Evolutionary conservation across 2,329 filamentous ascomycete species (phyloP).

Genomic region (Diaporthe batatas): DNA sequence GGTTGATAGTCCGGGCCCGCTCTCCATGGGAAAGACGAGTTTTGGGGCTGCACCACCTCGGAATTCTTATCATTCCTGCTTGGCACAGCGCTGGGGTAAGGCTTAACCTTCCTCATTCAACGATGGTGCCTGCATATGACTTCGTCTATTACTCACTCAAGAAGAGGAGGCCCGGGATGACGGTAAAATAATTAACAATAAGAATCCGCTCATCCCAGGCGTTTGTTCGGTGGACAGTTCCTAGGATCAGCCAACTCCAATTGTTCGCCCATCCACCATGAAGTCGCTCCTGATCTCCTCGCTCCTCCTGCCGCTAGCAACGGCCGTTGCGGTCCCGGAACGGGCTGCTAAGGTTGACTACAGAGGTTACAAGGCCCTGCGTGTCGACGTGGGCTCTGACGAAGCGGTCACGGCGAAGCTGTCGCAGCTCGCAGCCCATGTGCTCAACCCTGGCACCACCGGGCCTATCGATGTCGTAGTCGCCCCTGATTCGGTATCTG

Average conservation of each 20-base stretch:
- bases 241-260: background rate
- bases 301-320: conserved; percentile 15
- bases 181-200: background rate
- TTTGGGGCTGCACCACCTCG: background rate
- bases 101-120: conserved; percentile 34
- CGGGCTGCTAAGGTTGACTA: conserved; percentile 47
- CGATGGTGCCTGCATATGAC: conserved; percentile 4
- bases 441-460: conserved; percentile 17
- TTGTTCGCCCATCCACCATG: conserved; percentile 4
- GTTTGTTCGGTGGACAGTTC: too few species aligned
- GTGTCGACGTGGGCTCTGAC: conserved; percentile 54
- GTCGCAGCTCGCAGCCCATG: conserved; percentile 13
- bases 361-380: conserved; percentile 59
- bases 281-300: conserved; percentile 12
- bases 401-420: conserved; percentile 42
- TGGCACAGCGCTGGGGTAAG: conserved; percentile 24
- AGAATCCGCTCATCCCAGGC: fast-evolving
- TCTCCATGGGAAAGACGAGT: conserved; percentile 1
- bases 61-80: conserved; percentile 13
- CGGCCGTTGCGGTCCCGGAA: conserved; percentile 15
- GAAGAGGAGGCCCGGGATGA: background rate
- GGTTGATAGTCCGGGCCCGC: background rate
- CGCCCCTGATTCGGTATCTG: conserved; percentile 45
- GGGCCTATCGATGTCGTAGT: conserved; percentile 45
- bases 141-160: conserved; percentile 14